These are phyloP conservation scores for Neurospora sp. DNA, from an alignment of 2,329 filamentous ascomycete genomes.

Conservation along the genomic window DNA sequence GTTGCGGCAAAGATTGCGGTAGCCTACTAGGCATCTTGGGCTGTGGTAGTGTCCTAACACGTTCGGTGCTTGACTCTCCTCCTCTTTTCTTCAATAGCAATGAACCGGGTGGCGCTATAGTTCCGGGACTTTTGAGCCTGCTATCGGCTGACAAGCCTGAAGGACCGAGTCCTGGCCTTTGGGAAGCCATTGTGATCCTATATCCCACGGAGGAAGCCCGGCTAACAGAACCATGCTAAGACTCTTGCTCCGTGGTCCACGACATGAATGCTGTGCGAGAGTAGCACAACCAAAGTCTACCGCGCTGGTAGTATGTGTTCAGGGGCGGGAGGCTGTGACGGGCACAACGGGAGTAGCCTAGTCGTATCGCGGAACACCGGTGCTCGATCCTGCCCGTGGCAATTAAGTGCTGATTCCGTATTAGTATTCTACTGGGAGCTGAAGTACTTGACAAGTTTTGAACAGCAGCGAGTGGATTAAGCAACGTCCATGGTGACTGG, in stretches of 20 bases:
- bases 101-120: neutral
- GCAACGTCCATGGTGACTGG: conserved; percentile 4
- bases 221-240: conserved; percentile 14
- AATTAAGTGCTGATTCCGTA: conserved; percentile 7
- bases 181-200: conserved; percentile 17
- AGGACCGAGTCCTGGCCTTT: conserved; percentile 12
- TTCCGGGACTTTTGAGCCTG: conserved; percentile 6
- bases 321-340: conserved; percentile 7
- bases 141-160: conserved; percentile 13
- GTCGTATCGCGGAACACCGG: conserved; percentile 5
- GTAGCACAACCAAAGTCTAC: conserved; percentile 1
- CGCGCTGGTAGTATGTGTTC: conserved; percentile 5
- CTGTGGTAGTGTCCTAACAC: conserved; percentile 13
- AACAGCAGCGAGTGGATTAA: conserved; percentile 4
- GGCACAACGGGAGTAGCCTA: conserved; percentile 8
- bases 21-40: conserved; percentile 25
- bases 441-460: conserved; percentile 5
- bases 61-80: conserved; percentile 8
- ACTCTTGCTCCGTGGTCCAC: conserved; percentile 5
- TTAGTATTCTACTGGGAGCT: conserved; percentile 5
- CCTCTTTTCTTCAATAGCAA: conserved; percentile 3
- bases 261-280: conserved; percentile 6
- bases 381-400: conserved; percentile 1
- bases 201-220: conserved; percentile 9
- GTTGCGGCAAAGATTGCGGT: conserved; percentile 25